Conservation (phyloP, 2,329 filamentous ascomycete species). For the Fusarium fracticaudum region DNA sequence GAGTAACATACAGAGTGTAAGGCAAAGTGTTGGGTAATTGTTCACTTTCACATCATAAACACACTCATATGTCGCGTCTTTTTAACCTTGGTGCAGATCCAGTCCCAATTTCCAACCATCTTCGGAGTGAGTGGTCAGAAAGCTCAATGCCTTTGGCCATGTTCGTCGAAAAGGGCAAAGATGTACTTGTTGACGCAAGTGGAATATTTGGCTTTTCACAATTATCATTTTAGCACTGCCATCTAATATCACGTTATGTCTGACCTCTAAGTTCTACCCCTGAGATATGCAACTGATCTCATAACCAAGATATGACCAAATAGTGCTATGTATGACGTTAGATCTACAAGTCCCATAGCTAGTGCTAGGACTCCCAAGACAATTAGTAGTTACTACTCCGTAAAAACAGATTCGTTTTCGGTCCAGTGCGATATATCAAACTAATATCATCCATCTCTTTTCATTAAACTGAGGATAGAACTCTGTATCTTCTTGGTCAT, state of each 20-base stretch:
- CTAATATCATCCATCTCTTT: not conserved
- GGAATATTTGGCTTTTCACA: slow-evolving; percentile 7
- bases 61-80: not conserved
- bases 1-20: not conserved
- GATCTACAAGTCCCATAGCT: not conserved
- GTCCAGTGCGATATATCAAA: not conserved
- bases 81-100: not conserved
- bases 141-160: not conserved
- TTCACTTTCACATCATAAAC: too few relatives aligned
- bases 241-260: not conserved
- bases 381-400: too few relatives aligned
- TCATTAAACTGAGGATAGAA: not conserved
- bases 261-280: not conserved
- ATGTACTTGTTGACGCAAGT: not conserved
- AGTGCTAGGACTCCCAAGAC: not conserved
- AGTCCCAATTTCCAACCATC: not conserved
- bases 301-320: not conserved
- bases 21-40: too few relatives aligned
- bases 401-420: not conserved
- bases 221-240: not conserved
- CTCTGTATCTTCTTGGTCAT: not conserved
- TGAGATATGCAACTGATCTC: slow-evolving; percentile 18
- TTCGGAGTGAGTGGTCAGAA: too few relatives aligned
- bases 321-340: slow-evolving; percentile 20
- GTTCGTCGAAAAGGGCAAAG: not conserved